Evolutionary conservation across 257 asterid species (phyloP).

Genomic region (Solanum medicagineum): DNA sequence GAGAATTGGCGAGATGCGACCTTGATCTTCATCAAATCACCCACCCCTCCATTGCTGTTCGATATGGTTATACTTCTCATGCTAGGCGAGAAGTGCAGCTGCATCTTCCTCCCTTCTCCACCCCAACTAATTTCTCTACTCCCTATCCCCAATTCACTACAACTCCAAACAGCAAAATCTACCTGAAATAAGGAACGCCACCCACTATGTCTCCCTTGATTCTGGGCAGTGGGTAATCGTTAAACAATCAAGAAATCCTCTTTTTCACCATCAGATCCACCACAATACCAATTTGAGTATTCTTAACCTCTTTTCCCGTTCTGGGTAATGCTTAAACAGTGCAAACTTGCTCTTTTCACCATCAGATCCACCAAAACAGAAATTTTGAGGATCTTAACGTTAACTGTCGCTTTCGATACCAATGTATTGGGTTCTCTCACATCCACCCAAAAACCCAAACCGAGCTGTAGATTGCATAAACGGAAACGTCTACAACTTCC

Average conservation of each 20-base stretch:
- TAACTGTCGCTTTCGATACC: neutral
- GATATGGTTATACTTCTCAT: slow-evolving; percentile 74
- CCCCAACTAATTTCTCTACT: neutral
- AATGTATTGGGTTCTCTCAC: slow-evolving; percentile 10
- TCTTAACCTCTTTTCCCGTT: neutral
- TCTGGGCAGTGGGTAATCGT: neutral
- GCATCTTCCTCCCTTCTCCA: slow-evolving; percentile 68
- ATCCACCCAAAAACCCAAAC: neutral
- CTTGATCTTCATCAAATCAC: slow-evolving; percentile 93
- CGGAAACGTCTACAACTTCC: neutral
- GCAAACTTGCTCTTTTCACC: slow-evolving; percentile 1
- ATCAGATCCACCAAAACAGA: slow-evolving; percentile 9
- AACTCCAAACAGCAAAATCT: neutral
- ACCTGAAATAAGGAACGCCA: neutral
- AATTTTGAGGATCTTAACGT: neutral
- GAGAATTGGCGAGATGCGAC: slow-evolving; percentile 83
- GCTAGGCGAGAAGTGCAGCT: slow-evolving; percentile 99
- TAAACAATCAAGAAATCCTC: neutral
- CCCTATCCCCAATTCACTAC: neutral
- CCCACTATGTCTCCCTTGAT: neutral
- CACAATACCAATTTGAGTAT: neutral
- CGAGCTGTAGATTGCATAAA: neutral
- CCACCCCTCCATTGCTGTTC: slow-evolving; percentile 40
- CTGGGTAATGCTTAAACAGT: slow-evolving; percentile 1
- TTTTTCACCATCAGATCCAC: neutral